Percentiles rank a stretch among this genome's conserved stretches.
Conservation (phyloP, 345 rosid genomes). For the Odontarrhena argentea region DNA sequence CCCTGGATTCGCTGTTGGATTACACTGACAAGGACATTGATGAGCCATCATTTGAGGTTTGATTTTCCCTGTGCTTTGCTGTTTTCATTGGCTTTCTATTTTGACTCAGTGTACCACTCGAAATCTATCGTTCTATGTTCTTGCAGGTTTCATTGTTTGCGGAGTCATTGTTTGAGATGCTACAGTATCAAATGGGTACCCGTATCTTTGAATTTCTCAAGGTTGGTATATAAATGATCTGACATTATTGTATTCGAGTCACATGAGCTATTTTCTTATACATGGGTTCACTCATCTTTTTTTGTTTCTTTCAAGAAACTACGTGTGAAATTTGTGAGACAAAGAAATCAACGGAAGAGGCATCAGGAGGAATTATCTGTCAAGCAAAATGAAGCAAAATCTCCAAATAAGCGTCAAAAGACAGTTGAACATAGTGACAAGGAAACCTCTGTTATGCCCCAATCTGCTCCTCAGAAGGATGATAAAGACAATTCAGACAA, state of each 20-base stretch:
- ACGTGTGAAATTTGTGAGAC: constrained; percentile 58
- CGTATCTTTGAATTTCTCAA: constrained; percentile 75
- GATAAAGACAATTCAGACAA: constrained; percentile 44
- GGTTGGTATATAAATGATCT: constrained; percentile 50
- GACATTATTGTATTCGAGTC: constrained; percentile 15
- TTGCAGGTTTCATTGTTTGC: constrained; percentile 93
- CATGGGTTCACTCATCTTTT: background rate
- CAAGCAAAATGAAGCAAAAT: constrained; percentile 51
- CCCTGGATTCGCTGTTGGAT: constrained; percentile 91
- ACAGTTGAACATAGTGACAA: constrained; percentile 54
- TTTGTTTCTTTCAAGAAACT: constrained; percentile 54
- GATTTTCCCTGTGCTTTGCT: constrained; percentile 16
- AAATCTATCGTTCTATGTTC: constrained; percentile 22
- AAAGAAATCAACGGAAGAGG: constrained; percentile 82
- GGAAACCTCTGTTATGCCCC: constrained; percentile 43
- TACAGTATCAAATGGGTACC: constrained; percentile 93
- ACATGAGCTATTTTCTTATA: constrained; percentile 8
- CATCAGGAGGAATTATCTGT: constrained; percentile 55
- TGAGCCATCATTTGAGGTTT: constrained; percentile 94
- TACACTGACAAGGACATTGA: constrained; percentile 88
- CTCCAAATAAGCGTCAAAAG: constrained; percentile 58
- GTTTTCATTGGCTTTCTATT: constrained; percentile 17
- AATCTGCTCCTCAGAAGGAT: constrained; percentile 44
- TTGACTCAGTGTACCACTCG: constrained; percentile 5
- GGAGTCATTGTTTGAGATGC: constrained; percentile 87